Percentiles rank a stretch among this genome's conserved stretches.
These are phyloP conservation scores for Evernia prunastri DNA, from an alignment of 495 filamentous ascomycete genomes.

Conservation along the genomic window DNA sequence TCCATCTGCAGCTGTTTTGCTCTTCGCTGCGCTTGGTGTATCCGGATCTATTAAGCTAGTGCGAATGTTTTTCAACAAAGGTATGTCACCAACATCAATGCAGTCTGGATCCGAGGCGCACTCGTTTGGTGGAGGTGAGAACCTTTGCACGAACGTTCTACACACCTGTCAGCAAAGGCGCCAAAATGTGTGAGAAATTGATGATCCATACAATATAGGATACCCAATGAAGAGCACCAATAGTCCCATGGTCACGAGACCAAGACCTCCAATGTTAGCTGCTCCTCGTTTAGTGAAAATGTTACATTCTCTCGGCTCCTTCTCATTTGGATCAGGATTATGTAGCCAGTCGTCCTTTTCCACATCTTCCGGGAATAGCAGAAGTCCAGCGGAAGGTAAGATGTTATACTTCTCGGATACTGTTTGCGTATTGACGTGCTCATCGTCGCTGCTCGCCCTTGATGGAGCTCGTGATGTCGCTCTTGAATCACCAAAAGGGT, in stretches of 20 bases:
- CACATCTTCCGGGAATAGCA: conserved; percentile 69
- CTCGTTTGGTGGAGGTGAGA: conserved; percentile 28
- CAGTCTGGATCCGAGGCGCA: conserved; percentile 47
- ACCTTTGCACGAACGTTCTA: conserved; percentile 51
- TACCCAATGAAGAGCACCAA: conserved; percentile 67
- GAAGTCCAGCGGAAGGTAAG: conserved; percentile 59
- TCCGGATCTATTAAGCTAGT: conserved; percentile 62
- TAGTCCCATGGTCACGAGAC: conserved; percentile 55
- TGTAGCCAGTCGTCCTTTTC: conserved; percentile 75
- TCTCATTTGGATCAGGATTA: conserved; percentile 61
- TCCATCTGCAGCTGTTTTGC: conserved; percentile 52
- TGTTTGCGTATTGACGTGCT: conserved; percentile 67
- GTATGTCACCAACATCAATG: conserved; percentile 49
- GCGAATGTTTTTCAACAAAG: conserved; percentile 55
- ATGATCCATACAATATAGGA: conserved; percentile 56
- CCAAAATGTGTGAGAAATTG: conserved; percentile 7
- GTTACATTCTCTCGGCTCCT: conserved; percentile 58
- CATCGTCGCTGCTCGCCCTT: conserved; percentile 56
- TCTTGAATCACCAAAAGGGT: conserved; percentile 50
- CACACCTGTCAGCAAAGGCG: conserved; percentile 17
- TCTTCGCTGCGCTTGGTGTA: conserved; percentile 55
- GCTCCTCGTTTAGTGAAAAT: conserved; percentile 61
- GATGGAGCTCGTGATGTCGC: conserved; percentile 56
- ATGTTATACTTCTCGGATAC: conserved; percentile 77
- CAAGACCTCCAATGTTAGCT: conserved; percentile 60